Conservation (phyloP, 176 grass and related monocot species). For the Triticum timopheevii region DNA sequence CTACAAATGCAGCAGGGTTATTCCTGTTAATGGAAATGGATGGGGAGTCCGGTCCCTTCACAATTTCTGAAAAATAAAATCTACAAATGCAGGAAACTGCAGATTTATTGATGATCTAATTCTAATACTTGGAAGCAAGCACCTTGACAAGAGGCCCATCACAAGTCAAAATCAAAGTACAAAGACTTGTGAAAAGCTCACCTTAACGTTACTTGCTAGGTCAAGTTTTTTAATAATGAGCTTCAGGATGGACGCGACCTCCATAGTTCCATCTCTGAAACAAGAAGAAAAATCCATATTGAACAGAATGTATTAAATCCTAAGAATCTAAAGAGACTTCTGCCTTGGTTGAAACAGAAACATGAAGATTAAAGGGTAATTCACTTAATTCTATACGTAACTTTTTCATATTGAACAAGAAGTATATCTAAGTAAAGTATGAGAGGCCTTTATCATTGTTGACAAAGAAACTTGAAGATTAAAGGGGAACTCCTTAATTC, state of each 20-base stretch:
- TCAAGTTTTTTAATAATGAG: conserved; percentile 75
- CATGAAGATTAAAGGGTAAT: too few relatives aligned
- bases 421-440: too few relatives aligned
- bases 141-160: neutral
- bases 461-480: too few relatives aligned
- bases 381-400: too few relatives aligned
- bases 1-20: neutral
- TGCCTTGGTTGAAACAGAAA: too few relatives aligned
- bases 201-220: conserved; percentile 73
- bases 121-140: neutral
- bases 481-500: too few relatives aligned
- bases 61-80: neutral
- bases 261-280: conserved; percentile 66
- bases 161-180: neutral
- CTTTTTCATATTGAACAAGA: too few relatives aligned
- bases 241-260: conserved; percentile 67
- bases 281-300: neutral
- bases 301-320: too few relatives aligned
- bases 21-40: neutral
- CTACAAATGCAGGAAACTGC: neutral
- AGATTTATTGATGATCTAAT: conserved; percentile 14
- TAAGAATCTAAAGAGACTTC: neutral
- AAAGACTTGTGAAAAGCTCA: conserved; percentile 21
- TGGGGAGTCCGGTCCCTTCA: too few relatives aligned
- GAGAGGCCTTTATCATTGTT: too few relatives aligned